Conservation (phyloP, 495 filamentous ascomycete genomes). For the Penicillium riverlandense region DNA sequence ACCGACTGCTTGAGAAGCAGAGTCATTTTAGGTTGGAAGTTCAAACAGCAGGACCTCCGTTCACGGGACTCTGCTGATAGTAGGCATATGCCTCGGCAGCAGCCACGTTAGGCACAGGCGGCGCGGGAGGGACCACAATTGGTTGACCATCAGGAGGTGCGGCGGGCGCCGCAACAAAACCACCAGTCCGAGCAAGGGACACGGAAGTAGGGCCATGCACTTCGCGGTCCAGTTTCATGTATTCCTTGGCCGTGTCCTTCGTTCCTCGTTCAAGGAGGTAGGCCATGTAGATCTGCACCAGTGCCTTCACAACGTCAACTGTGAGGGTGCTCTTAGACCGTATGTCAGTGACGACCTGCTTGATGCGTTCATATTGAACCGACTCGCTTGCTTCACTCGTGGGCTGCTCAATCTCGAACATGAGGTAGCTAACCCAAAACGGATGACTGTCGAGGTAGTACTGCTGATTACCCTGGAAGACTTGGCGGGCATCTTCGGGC, state of each 20-base stretch:
- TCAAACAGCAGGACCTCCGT: slow-evolving; percentile 19
- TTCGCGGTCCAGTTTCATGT: slow-evolving; percentile 75
- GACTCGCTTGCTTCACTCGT: slow-evolving; percentile 58
- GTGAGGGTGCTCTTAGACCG: slow-evolving; percentile 67
- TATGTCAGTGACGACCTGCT: slow-evolving; percentile 73
- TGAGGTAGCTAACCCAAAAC: slow-evolving; percentile 88
- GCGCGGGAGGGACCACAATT: slow-evolving; percentile 4
- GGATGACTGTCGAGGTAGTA: slow-evolving; percentile 80
- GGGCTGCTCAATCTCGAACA: slow-evolving; percentile 86
- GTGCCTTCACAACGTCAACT: slow-evolving; percentile 60
- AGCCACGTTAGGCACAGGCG: slow-evolving; percentile 12
- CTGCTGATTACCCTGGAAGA: slow-evolving; percentile 76
- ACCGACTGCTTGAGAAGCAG: too few species aligned
- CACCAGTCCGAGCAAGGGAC: slow-evolving; percentile 24
- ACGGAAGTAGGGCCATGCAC: slow-evolving; percentile 61
- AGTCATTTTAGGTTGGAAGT: too few species aligned
- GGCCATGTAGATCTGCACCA: slow-evolving; percentile 71
- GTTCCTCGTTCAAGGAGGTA: slow-evolving; percentile 81
- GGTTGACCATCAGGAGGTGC: slow-evolving; percentile 7
- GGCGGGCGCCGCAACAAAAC: slow-evolving; percentile 11
- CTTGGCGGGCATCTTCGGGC: slow-evolving; percentile 74
- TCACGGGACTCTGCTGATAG: slow-evolving; percentile 31
- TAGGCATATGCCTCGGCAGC: slow-evolving; percentile 30
- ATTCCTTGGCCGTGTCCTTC: slow-evolving; percentile 80
- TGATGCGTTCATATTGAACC: slow-evolving; percentile 65